phyloP scores from a whole-genome alignment of 768 basidiomycete genomes.

The Xerocomus potaroensis region DNA sequence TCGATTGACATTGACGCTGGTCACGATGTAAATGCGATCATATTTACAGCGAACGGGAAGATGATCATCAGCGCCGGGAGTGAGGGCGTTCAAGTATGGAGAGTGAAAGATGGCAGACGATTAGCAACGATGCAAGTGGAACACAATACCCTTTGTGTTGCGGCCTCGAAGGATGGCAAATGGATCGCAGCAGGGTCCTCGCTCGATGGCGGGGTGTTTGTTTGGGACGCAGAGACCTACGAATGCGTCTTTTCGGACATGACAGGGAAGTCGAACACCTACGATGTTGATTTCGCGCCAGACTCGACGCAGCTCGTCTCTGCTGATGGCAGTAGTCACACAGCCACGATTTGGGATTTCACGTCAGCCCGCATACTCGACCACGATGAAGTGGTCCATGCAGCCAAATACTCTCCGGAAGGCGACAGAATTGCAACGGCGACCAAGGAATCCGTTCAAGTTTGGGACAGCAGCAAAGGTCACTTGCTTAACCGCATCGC shows the following conservation, averaged over 20 bases:
- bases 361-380: background rate
- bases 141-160: background rate
- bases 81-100: too few species aligned
- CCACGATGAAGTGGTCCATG: background rate
- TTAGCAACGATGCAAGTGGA: background rate
- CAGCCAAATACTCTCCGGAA: background rate
- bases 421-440: background rate
- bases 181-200: background rate
- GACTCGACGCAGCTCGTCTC: slow-evolving; percentile 2
- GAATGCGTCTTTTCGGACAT: background rate
- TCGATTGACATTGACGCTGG: too few species aligned
- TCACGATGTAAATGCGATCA: too few species aligned
- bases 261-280: background rate
- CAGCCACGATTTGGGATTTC: background rate
- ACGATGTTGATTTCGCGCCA: slow-evolving; percentile 5
- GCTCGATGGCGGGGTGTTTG: background rate
- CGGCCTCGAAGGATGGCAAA: background rate
- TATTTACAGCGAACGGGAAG: too few species aligned
- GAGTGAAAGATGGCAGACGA: too few species aligned
- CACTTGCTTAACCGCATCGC: background rate
- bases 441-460: background rate
- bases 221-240: background rate
- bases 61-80: too few species aligned
- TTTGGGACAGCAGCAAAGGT: background rate
- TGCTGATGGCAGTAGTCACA: background rate